Evolutionary conservation across 805 yeast species (phyloP).

Genomic region (Hanseniaspora pseudoguilliermondii): DNA sequence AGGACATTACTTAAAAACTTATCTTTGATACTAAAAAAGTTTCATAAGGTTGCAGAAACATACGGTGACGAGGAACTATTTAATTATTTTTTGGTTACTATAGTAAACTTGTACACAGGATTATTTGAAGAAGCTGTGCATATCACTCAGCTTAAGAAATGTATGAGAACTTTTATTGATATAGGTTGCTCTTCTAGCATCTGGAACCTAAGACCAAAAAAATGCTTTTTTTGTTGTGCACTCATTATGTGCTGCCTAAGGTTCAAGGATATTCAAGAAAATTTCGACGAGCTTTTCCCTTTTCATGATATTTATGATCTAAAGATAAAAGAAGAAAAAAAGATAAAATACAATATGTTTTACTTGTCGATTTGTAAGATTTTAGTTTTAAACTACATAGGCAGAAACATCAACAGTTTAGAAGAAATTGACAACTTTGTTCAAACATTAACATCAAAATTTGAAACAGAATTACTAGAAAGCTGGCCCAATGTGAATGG

Average conservation of each 20-base stretch:
- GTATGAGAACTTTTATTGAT: not conserved
- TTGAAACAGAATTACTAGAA: not conserved
- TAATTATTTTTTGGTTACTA: not conserved
- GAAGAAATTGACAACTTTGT: not conserved
- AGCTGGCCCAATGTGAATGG: not conserved
- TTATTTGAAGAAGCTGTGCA: not conserved
- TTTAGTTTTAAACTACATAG: not conserved
- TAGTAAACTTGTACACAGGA: not conserved
- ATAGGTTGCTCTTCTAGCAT: not conserved
- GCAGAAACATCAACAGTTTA: not conserved
- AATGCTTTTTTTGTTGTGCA: not conserved
- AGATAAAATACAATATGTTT: not conserved
- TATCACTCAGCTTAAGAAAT: not conserved
- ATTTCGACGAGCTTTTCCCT: not conserved
- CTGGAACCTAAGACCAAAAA: not conserved
- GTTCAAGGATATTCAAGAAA: not conserved
- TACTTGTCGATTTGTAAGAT: not conserved
- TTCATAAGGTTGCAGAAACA: not conserved
- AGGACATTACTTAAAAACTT: not conserved
- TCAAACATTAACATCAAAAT: not conserved
- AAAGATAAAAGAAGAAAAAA: not conserved
- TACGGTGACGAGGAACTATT: not conserved
- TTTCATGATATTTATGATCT: not conserved
- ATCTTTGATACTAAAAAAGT: not conserved
- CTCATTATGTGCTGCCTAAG: not conserved